Conservation (phyloP, 208 protist species). For the Phytomonas francai region DNA sequence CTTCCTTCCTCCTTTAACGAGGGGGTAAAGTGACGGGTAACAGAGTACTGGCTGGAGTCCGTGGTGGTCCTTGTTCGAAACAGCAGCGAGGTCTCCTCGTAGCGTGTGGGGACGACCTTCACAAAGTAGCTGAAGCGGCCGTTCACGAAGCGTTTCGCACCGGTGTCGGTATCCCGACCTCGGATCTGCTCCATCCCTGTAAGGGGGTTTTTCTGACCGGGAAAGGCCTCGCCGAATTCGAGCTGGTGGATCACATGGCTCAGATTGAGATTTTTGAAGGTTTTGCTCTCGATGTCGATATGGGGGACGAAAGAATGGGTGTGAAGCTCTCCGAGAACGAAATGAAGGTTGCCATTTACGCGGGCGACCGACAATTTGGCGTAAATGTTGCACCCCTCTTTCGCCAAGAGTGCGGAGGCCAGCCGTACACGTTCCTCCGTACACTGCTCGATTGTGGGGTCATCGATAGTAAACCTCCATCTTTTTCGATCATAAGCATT, state of each 20-base stretch:
- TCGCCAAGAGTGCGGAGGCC: constrained; percentile 14
- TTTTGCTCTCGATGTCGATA: constrained; percentile 38
- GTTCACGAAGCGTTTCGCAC: constrained; percentile 26
- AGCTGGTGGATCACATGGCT: constrained; percentile 75
- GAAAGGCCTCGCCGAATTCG: constrained; percentile 69
- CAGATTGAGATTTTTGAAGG: constrained; percentile 48
- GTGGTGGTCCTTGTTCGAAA: constrained; percentile 10
- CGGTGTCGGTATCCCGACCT: constrained; percentile 15
- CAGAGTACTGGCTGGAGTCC: constrained; percentile 85
- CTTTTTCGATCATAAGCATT: constrained; percentile 40
- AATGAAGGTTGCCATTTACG: constrained; percentile 78
- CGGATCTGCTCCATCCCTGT: constrained; percentile 29
- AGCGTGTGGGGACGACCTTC: constrained; percentile 82
- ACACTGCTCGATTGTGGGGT: constrained; percentile 62
- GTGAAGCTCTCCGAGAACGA: constrained; percentile 64
- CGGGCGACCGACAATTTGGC: constrained; percentile 57
- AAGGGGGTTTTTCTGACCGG: constrained; percentile 69
- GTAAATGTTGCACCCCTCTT: constrained; percentile 80
- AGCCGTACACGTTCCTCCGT: constrained; percentile 42
- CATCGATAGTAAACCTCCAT: constrained; percentile 60
- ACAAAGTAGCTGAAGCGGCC: constrained; percentile 87
- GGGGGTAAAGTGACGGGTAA: constrained; percentile 75
- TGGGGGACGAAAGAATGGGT: too few species aligned
- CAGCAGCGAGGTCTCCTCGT: constrained; percentile 33
- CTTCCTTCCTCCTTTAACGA: too few species aligned